phyloP scores from a whole-genome alignment of 2,329 filamentous ascomycete species.

The Xylaria arbuscula region DNA sequence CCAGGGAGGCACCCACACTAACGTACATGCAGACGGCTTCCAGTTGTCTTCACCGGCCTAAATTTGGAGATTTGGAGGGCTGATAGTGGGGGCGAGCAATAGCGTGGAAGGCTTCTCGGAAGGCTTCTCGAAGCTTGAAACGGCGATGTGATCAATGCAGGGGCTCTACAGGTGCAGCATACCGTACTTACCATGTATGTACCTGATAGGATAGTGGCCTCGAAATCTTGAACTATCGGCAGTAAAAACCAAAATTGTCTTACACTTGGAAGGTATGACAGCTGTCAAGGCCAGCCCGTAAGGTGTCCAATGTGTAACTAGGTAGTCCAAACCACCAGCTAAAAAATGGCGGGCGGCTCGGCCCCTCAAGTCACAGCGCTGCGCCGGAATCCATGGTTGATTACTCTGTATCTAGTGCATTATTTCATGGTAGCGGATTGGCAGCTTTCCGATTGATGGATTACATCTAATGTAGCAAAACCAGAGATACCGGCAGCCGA shows the following conservation, averaged over 20 bases:
- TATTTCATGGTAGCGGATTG: not conserved
- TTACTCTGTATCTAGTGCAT: not conserved
- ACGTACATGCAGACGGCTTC: too few relatives aligned
- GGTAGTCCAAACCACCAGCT: not conserved
- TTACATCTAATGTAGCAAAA: not conserved
- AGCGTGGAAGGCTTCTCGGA: too few relatives aligned
- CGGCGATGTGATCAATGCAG: slow-evolving; percentile 4
- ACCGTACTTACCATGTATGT: too few relatives aligned
- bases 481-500: not conserved
- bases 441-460: not conserved
- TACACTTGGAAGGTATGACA: slow-evolving; percentile 7
- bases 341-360: slow-evolving; percentile 24
- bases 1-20: too few relatives aligned
- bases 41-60: slow-evolving; percentile 13
- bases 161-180: not conserved
- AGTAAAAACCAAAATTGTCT: slow-evolving; percentile 15
- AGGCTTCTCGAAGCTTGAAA: slow-evolving; percentile 52
- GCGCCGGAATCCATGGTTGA: not conserved
- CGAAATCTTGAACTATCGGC: slow-evolving; percentile 10
- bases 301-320: not conserved
- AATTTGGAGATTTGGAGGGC: slow-evolving; percentile 19
- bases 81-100: slow-evolving; percentile 31
- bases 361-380: slow-evolving; percentile 24
- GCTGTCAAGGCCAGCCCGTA: not conserved
- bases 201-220: not conserved